Evolutionary conservation across 768 basidiomycete species (phyloP), one percentile per base, ranked within the genome.

Genomic region (Royoungia palumana): DNA sequence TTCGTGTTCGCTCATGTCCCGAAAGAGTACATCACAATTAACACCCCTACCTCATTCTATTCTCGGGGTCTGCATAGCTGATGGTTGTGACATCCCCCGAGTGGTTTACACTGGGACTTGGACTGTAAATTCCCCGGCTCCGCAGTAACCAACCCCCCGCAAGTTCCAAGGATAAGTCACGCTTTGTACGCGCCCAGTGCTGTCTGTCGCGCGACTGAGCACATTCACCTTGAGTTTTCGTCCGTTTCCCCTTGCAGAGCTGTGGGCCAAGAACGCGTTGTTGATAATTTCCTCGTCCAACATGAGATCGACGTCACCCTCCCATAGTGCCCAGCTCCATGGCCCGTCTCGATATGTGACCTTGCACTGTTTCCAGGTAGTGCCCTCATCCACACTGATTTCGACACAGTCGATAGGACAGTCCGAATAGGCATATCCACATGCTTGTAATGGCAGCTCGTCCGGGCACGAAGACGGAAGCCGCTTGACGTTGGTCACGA

Each of bases 251-350:
- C 44, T 47, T n/a, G 27, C 20, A 46, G 34, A 16, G 16, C 50
- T 25, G 8, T 20, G 13, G 17, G 37, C 46, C 37, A 41, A 20
- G 9, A 41, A 16, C 40, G 44, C 47, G 3, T 9, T 44, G 20
- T 54, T 65, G 40, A 58, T 54, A 4, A 55, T 59, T 38, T 58
- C 58, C 22, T 58, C 55, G 42, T 60, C 63, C 49, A 50, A 25
- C 44, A 51, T 17, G 35, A 70, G 63, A 7, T 67, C 62, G 13
- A 88, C 12, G 41, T 72, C 68, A 4, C 61, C 71, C 58, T 85
- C 80, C 87, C 86, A 88, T 19, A 87, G 61, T 5, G 81, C 77
- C 86, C 87, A 89, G 57, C 85, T 85, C 84, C 85, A 87, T 53
- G 62, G 75, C 4, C 84, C 83, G 30, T 77, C 68, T 46, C 79